These are phyloP conservation scores for Verticillium alfalfae DNA, from an alignment of 2,329 filamentous ascomycete species.

Conservation along the genomic window DNA sequence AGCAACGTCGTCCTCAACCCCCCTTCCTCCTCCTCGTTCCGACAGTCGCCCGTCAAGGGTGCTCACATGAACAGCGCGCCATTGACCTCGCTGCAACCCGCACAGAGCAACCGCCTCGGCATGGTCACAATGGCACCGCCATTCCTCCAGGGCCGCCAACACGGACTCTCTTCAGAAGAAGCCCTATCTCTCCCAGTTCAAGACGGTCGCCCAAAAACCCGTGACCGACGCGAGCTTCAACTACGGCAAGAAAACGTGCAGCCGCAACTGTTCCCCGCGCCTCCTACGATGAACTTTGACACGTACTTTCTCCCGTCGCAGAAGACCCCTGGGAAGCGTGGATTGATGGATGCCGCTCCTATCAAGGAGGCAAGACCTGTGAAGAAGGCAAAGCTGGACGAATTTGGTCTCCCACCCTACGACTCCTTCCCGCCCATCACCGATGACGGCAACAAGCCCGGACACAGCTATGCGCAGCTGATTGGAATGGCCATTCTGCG, in stretches of 20 bases:
- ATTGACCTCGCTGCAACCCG: conserved; percentile 50
- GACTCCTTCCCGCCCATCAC: conserved; percentile 75
- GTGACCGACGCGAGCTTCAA: conserved; percentile 24
- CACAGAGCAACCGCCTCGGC: conserved; percentile 56
- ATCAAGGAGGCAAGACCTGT: conserved; percentile 60
- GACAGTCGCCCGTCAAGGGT: conserved; percentile 66
- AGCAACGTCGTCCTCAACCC: conserved; percentile 65
- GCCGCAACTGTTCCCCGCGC: conserved; percentile 43
- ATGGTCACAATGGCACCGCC: conserved; percentile 64
- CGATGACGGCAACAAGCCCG: conserved; percentile 85
- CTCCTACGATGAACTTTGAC: conserved; percentile 42
- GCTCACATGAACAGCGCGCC: conserved; percentile 50
- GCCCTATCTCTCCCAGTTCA: conserved; percentile 53
- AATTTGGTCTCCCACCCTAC: conserved; percentile 56
- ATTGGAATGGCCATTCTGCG: conserved; percentile 96
- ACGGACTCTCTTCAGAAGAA: conserved; percentile 70
- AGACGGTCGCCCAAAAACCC: conserved; percentile 50
- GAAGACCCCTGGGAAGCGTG: conserved; percentile 52
- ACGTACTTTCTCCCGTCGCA: conserved; percentile 35
- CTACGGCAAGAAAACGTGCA: conserved; percentile 52
- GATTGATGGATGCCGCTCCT: conserved; percentile 66
- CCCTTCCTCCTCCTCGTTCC: conserved; percentile 42
- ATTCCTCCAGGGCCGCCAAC: conserved; percentile 38
- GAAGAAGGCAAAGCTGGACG: conserved; percentile 65
- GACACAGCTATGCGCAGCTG: conserved; percentile 87